Conservation (phyloP, 192 early-diverging fungal genomes). For the Umbelopsis vinacea region DNA sequence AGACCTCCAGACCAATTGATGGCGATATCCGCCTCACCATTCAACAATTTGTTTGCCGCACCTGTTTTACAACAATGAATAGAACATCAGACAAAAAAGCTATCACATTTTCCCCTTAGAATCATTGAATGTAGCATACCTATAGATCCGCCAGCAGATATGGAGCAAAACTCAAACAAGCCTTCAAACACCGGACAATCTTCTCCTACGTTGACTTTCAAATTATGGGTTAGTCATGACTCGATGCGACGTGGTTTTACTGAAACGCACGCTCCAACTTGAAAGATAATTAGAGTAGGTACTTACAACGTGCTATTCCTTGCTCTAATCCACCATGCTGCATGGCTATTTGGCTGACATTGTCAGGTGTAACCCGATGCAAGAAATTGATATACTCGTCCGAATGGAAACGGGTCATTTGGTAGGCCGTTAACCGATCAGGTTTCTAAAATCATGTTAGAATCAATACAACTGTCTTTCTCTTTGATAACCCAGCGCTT, state of each 20-base stretch:
- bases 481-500: no score
- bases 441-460: slow-evolving; percentile 56
- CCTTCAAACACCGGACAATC: slow-evolving; percentile 99
- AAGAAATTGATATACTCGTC: slow-evolving; percentile 94
- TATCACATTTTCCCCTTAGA: background rate
- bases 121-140: slow-evolving; percentile 44
- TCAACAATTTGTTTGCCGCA: slow-evolving; percentile 67
- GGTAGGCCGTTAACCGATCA: slow-evolving; percentile 79
- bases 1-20: slow-evolving; percentile 94
- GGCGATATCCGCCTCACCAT: slow-evolving; percentile 65
- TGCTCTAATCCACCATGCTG: slow-evolving; percentile 61
- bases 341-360: slow-evolving; percentile 60
- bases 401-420: slow-evolving; percentile 93
- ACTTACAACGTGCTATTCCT: slow-evolving; percentile 56
- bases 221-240: background rate
- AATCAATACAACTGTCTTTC: background rate
- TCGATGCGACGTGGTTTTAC: background rate
- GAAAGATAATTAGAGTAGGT: background rate
- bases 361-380: slow-evolving; percentile 74
- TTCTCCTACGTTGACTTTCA: slow-evolving; percentile 78
- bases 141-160: slow-evolving; percentile 92
- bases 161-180: slow-evolving; percentile 90
- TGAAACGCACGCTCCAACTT: background rate
- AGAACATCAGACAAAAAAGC: background rate
- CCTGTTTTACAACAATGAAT: slow-evolving; percentile 25